Conservation (phyloP, 1,284 basidiomycete species). For the Trichosporon sp. region DNA sequence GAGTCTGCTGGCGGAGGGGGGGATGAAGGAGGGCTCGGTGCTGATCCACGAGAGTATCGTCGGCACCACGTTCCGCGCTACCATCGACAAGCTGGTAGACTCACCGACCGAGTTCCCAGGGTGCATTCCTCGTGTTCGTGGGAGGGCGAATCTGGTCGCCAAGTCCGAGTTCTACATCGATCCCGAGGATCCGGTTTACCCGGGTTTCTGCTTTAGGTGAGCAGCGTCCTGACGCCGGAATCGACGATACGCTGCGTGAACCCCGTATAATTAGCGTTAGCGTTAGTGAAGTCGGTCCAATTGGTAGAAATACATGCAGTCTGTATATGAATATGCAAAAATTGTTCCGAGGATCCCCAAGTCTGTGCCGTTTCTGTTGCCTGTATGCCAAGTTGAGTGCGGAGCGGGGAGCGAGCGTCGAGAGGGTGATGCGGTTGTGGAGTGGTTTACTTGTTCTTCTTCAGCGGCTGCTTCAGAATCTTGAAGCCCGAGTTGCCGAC, state of each 20-base stretch:
- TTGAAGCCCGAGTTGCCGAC: slow-evolving; percentile 73
- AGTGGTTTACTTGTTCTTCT: not conserved
- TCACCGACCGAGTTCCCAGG: slow-evolving; percentile 25
- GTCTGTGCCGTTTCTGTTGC: not conserved
- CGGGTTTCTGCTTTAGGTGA: slow-evolving; percentile 34
- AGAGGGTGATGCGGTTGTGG: not conserved
- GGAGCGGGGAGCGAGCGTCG: not conserved
- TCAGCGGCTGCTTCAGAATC: slow-evolving; percentile 51
- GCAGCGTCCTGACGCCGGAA: not conserved
- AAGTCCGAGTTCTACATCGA: slow-evolving; percentile 28
- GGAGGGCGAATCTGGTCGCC: slow-evolving; percentile 31
- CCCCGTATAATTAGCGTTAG: not conserved
- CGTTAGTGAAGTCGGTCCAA: not conserved
- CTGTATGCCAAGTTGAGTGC: slow-evolving; percentile 2
- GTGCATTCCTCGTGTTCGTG: slow-evolving; percentile 28
- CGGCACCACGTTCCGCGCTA: slow-evolving; percentile 27
- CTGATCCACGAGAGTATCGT: slow-evolving; percentile 30
- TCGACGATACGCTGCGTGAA: not conserved
- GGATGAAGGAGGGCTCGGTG: slow-evolving; percentile 27
- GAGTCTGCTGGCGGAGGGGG: slow-evolving; percentile 53
- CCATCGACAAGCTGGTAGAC: not conserved
- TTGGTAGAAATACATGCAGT: slow-evolving; percentile 16
- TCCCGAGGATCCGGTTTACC: slow-evolving; percentile 28
- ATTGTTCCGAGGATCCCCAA: slow-evolving; percentile 5
- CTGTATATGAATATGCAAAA: slow-evolving; percentile 12